Conservation (phyloP, 805 yeast species). For the Vanderwaltozyma polyspora region DNA sequence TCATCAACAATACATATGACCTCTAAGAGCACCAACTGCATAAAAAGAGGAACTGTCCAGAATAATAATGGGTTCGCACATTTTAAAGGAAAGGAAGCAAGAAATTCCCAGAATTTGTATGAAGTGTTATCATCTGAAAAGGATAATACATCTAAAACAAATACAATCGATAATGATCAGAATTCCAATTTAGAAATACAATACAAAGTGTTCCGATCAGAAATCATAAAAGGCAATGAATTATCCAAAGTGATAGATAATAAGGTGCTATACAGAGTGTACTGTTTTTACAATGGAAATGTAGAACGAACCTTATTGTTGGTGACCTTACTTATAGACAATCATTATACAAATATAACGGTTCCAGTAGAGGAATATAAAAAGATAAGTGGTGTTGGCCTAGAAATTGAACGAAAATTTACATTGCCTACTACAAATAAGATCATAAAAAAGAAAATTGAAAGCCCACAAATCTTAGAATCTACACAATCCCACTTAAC, state of each 20-base stretch:
- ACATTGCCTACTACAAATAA: background rate
- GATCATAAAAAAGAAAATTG: too few relatives aligned
- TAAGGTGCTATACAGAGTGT: constrained; percentile 30
- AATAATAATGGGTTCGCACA: constrained; percentile 18
- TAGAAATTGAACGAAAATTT: too few relatives aligned
- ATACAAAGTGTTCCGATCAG: too few relatives aligned
- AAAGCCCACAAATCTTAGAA: too few relatives aligned
- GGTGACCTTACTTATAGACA: background rate
- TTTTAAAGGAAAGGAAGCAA: background rate
- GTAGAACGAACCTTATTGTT: constrained; percentile 5
- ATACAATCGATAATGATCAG: too few relatives aligned
- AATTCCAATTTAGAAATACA: too few relatives aligned
- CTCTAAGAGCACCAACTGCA: too few relatives aligned
- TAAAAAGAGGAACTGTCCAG: constrained; percentile 29
- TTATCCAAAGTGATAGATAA: constrained; percentile 28
- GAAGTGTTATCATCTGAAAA: background rate
- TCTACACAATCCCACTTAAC: too few relatives aligned
- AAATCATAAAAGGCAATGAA: too few relatives aligned
- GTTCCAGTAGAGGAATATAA: background rate
- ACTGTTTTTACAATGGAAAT: constrained; percentile 36
- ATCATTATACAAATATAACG: background rate
- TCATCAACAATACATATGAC: too few relatives aligned
- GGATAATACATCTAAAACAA: background rate
- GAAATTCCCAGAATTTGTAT: background rate
- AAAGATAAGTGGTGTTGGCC: too few relatives aligned